Percentiles rank a stretch among this genome's conserved stretches.
These are phyloP conservation scores for Oryza glaberrima DNA, from an alignment of 176 grass and related monocot genomes.

Conservation along the genomic window DNA sequence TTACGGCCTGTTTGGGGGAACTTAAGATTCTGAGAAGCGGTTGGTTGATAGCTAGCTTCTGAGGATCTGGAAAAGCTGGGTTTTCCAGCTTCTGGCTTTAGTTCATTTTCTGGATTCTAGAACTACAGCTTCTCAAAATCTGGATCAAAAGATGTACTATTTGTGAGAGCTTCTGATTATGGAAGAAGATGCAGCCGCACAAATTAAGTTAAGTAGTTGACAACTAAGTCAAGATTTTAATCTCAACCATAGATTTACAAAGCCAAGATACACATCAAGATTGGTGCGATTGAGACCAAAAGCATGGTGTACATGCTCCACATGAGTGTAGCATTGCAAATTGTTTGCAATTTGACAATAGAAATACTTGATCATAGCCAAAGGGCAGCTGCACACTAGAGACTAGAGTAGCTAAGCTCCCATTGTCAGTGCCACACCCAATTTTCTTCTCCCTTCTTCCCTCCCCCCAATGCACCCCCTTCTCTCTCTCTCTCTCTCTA, in stretches of 20 bases:
- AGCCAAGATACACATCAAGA: background rate
- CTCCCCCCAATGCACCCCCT: conserved; percentile 43
- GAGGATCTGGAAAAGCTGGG: too few species aligned
- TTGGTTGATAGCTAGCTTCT: too few species aligned
- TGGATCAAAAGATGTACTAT: too few species aligned
- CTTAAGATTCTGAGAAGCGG: too few species aligned
- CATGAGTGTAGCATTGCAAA: background rate
- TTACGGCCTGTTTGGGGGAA: too few species aligned
- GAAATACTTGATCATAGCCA: background rate
- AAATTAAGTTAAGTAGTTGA: too few species aligned
- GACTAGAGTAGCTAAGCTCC: background rate
- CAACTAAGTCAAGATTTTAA: background rate
- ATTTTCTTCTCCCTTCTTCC: conserved; percentile 27
- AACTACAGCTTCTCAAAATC: too few species aligned
- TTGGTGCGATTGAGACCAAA: background rate
- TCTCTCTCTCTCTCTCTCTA: background rate
- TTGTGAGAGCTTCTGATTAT: too few species aligned
- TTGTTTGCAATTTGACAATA: background rate
- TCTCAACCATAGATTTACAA: background rate
- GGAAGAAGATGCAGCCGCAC: background rate
- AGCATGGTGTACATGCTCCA: too few species aligned
- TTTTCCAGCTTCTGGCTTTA: too few species aligned
- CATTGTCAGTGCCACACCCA: conserved; percentile 42
- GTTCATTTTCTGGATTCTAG: too few species aligned
- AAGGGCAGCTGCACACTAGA: background rate